phyloP scores from a whole-genome alignment of 441 rosid genomes.

The Erodium moschatum region DNA sequence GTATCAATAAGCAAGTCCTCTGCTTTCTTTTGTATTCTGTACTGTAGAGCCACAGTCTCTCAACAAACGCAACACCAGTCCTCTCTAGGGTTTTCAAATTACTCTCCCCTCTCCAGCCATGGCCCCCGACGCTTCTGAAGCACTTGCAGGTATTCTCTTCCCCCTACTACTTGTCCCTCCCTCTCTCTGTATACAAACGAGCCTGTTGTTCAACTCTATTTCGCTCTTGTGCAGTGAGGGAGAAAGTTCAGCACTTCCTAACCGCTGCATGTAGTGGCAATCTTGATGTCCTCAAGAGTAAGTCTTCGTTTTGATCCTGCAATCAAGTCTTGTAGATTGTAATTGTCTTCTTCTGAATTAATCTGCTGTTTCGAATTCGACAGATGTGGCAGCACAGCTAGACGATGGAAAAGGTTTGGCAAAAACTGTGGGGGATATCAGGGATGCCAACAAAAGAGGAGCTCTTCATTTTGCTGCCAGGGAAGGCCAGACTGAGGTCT shows the following conservation, averaged over 20 bases:
- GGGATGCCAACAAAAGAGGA: conserved; percentile 88
- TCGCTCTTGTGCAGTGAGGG: conserved; percentile 44
- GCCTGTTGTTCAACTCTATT: conserved; percentile 8
- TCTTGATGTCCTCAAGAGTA: conserved; percentile 76
- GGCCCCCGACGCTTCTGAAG: conserved; percentile 61
- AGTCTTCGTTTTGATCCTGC: conserved; percentile 13
- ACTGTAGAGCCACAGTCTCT: neutral
- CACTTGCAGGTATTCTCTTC: conserved; percentile 43
- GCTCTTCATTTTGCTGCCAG: conserved; percentile 94
- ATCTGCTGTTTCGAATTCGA: conserved; percentile 12
- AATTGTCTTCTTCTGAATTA: neutral
- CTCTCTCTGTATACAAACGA: too few relatives aligned
- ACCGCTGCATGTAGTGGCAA: conserved; percentile 71
- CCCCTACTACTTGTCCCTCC: conserved; percentile 15
- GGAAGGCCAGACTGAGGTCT: conserved; percentile 73
- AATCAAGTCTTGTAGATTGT: neutral
- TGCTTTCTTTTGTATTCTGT: neutral
- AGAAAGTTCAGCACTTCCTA: conserved; percentile 67
- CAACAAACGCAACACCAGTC: neutral
- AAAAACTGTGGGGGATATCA: conserved; percentile 59
- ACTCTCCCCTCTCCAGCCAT: conserved; percentile 19
- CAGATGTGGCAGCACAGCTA: conserved; percentile 61
- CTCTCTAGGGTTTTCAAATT: neutral
- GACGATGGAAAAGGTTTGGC: conserved; percentile 72
- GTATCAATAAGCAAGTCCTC: neutral